These are phyloP conservation scores for Gaeumannomyces sp. DNA, from an alignment of 2,329 filamentous ascomycete genomes.

Conservation along the genomic window DNA sequence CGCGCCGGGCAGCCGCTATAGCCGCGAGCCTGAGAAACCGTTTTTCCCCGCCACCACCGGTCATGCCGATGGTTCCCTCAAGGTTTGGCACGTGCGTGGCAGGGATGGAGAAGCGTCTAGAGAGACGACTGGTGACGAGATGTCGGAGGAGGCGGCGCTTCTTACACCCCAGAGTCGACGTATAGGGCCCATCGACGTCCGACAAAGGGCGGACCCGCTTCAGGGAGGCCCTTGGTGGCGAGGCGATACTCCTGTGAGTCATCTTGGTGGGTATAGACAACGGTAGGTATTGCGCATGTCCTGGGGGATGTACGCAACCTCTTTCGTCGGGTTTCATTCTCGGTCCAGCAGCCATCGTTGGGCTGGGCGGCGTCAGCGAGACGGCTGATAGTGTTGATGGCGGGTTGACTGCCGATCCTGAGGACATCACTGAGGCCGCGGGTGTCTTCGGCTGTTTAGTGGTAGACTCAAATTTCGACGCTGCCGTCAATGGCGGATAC, in stretches of 20 bases:
- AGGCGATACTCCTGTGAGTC: not conserved
- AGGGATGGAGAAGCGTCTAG: conserved; percentile 61
- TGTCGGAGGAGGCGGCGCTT: conserved; percentile 59
- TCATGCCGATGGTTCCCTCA: conserved; percentile 29
- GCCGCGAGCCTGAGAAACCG: conserved; percentile 43
- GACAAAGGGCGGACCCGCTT: conserved; percentile 48
- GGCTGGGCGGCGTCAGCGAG: not conserved
- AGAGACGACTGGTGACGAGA: conserved; percentile 65
- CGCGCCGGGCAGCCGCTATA: conserved; percentile 28
- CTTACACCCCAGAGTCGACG: conserved; percentile 48
- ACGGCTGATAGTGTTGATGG: conserved; percentile 5
- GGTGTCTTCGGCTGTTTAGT: not conserved
- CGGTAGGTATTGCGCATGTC: not conserved
- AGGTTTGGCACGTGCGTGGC: conserved; percentile 64
- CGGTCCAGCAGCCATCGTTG: not conserved
- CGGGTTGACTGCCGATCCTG: not conserved
- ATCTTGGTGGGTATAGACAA: not conserved
- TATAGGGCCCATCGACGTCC: conserved; percentile 55
- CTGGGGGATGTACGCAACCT: not conserved
- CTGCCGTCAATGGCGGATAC: not conserved
- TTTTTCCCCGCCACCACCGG: conserved; percentile 26
- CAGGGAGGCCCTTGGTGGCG: conserved; percentile 13
- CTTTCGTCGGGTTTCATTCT: not conserved
- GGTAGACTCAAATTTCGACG: not conserved
- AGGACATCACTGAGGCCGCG: not conserved